Conservation (phyloP, 116 monocot species). For the Phalaenopsis hybrid region DNA sequence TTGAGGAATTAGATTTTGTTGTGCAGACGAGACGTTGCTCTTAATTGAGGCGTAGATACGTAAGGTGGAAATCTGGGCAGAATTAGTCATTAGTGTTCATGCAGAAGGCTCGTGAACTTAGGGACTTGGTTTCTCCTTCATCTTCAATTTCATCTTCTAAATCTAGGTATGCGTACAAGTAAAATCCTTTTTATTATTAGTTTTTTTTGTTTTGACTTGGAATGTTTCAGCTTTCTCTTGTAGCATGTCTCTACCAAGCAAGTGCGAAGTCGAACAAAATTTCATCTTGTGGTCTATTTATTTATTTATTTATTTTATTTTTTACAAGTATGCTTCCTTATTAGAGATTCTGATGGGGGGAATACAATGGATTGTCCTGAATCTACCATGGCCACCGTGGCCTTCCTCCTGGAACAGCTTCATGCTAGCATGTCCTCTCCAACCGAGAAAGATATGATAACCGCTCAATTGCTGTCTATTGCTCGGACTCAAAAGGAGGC, state of each 20-base stretch:
- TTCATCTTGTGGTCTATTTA: background rate
- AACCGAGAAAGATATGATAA: constrained; percentile 48
- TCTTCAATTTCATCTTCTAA: background rate
- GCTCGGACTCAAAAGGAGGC: constrained; percentile 42
- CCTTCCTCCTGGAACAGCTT: constrained; percentile 59
- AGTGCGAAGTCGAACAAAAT: background rate
- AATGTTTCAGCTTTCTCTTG: background rate
- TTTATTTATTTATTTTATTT: background rate
- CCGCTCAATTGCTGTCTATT: constrained; percentile 39
- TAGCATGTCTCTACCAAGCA: background rate
- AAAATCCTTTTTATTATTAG: background rate
- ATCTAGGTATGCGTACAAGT: background rate
- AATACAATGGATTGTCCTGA: constrained; percentile 41
- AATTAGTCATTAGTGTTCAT: constrained; percentile 1
- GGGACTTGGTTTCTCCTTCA: constrained; percentile 10
- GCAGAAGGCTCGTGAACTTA: constrained; percentile 8
- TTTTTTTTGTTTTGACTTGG: background rate
- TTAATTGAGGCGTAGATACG: background rate
- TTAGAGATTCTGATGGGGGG: constrained; percentile 40
- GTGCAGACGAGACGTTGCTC: background rate
- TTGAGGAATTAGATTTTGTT: background rate
- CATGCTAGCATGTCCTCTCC: constrained; percentile 52
- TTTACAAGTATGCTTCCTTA: background rate
- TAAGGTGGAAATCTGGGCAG: background rate
- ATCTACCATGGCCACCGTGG: constrained; percentile 54